Evolutionary conservation across 2,329 filamentous ascomycete species (phyloP).

Genomic region (Pestalotiopsis sp.): DNA sequence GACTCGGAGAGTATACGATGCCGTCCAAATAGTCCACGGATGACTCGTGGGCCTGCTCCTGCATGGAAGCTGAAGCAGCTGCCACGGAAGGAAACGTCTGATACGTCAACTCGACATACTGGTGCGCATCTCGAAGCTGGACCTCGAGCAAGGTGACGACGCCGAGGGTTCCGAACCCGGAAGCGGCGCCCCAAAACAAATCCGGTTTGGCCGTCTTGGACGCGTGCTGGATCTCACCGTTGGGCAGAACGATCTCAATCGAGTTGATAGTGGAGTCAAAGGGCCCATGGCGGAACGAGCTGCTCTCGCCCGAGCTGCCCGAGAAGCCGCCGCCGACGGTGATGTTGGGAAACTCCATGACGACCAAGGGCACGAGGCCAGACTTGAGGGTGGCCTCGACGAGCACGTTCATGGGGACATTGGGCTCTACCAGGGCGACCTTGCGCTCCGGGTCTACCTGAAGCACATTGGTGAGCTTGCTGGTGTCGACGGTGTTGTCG

Average conservation of each 20-base stretch:
- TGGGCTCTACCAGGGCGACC: slow-evolving; percentile 70
- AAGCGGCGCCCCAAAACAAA: slow-evolving; percentile 67
- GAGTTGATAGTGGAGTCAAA: slow-evolving; percentile 65
- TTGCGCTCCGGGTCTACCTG: slow-evolving; percentile 54
- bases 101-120: slow-evolving; percentile 63
- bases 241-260: slow-evolving; percentile 67
- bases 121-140: slow-evolving; percentile 56
- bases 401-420: slow-evolving; percentile 69
- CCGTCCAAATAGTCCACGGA: slow-evolving; percentile 69
- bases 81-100: slow-evolving; percentile 44
- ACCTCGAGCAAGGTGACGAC: slow-evolving; percentile 67
- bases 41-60: slow-evolving; percentile 41
- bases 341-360: slow-evolving; percentile 76
- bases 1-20: slow-evolving; percentile 61
- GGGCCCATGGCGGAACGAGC: slow-evolving; percentile 67
- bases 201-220: slow-evolving; percentile 59
- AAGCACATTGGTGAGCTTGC: slow-evolving; percentile 64
- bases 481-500: slow-evolving; percentile 69
- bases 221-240: slow-evolving; percentile 58
- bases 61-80: slow-evolving; percentile 45
- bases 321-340: slow-evolving; percentile 71
- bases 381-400: slow-evolving; percentile 59
- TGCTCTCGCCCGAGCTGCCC: slow-evolving; percentile 70
- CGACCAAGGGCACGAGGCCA: slow-evolving; percentile 64
- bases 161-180: slow-evolving; percentile 69